These are phyloP conservation scores for Nemania serpens DNA, from an alignment of 2,329 filamentous ascomycete genomes.

Conservation along the genomic window DNA sequence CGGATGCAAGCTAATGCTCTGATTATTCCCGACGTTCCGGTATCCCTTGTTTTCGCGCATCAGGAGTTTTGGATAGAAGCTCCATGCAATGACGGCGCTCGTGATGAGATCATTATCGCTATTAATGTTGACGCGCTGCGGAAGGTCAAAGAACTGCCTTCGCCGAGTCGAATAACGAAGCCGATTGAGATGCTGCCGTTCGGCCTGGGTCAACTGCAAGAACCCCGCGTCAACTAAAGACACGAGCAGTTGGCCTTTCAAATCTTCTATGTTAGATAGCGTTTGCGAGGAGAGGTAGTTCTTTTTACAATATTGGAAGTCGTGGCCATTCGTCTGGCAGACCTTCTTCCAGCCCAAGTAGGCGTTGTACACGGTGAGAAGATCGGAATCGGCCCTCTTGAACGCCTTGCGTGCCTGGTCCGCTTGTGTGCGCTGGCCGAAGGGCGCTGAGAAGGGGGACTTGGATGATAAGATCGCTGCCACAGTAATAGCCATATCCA, in stretches of 20 bases:
- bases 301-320: slow-evolving; percentile 90
- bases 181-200: slow-evolving; percentile 70
- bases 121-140: slow-evolving; percentile 73
- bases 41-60: slow-evolving; percentile 81
- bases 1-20: slow-evolving; percentile 83
- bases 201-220: slow-evolving; percentile 72
- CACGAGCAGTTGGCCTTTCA: slow-evolving; percentile 88
- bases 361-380: slow-evolving; percentile 92
- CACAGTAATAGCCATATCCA: slow-evolving; percentile 89
- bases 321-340: slow-evolving; percentile 73
- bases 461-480: slow-evolving; percentile 94
- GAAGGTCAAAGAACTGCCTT: slow-evolving; percentile 80
- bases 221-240: slow-evolving; percentile 87
- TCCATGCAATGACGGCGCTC: slow-evolving; percentile 85
- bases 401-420: slow-evolving; percentile 80
- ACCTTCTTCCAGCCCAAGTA: slow-evolving; percentile 87
- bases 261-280: slow-evolving; percentile 88
- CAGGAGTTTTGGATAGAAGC: slow-evolving; percentile 93
- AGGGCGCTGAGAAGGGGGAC: slow-evolving; percentile 86
- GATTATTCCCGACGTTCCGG: slow-evolving; percentile 91
- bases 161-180: slow-evolving; percentile 70
- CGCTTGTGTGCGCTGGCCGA: slow-evolving; percentile 81
- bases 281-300: slow-evolving; percentile 92
- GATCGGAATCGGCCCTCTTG: slow-evolving; percentile 84
- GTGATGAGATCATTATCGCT: slow-evolving; percentile 80